Percentiles rank a stretch among this genome's conserved stretches.
Evolutionary conservation across 352 stramenopile genomes (phyloP).

Genomic region (Phytophthora pisi): DNA sequence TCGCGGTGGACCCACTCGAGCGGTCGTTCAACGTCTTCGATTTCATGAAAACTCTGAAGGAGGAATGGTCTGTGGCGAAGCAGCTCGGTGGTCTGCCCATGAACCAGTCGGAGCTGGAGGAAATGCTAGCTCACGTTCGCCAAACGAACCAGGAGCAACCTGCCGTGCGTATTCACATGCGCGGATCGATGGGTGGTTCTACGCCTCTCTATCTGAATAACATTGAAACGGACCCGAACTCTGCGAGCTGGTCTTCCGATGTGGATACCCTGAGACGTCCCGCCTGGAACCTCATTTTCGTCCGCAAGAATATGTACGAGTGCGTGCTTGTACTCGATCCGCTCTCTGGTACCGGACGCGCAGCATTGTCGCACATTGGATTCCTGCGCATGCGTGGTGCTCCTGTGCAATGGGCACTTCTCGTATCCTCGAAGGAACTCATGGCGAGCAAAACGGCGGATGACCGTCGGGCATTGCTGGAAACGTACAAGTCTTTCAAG

Average conservation of each 20-base stretch:
- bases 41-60: constrained; percentile 82
- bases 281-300: constrained; percentile 84
- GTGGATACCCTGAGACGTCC: constrained; percentile 53
- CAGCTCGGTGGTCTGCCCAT: constrained; percentile 61
- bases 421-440: constrained; percentile 77
- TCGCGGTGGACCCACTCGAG: constrained; percentile 76
- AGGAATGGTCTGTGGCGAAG: constrained; percentile 79
- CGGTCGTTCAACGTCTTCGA: constrained; percentile 93
- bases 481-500: constrained; percentile 47
- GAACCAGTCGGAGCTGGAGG: constrained; percentile 49
- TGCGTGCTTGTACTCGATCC: constrained; percentile 79
- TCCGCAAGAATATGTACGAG: constrained; percentile 90
- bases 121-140: constrained; percentile 67
- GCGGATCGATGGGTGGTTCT: constrained; percentile 57
- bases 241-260: constrained; percentile 52
- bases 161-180: constrained; percentile 68
- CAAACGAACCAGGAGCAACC: constrained; percentile 51
- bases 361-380: constrained; percentile 58
- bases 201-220: constrained; percentile 84
- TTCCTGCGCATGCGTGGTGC: constrained; percentile 78
- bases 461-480: constrained; percentile 46
- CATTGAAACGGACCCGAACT: constrained; percentile 74
- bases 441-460: constrained; percentile 50
- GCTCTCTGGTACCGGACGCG: constrained; percentile 49
- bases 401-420: constrained; percentile 75